phyloP scores from a whole-genome alignment of 2,329 filamentous ascomycete genomes.

The Monilinia fructigena region DNA sequence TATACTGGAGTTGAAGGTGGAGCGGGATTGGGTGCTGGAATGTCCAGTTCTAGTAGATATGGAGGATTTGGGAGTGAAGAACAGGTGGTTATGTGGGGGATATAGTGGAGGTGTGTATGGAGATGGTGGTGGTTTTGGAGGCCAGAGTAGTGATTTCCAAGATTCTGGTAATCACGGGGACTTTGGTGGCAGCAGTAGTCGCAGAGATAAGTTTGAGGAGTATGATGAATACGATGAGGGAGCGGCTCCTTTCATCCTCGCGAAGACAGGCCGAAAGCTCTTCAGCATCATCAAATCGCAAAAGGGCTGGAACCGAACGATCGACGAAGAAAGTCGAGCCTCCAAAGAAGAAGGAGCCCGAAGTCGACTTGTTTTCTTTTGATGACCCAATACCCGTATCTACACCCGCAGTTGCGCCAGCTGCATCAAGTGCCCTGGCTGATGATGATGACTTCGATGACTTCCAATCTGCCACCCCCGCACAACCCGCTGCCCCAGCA shows the following conservation, averaged over 20 bases:
- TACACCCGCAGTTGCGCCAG: constrained; percentile 45
- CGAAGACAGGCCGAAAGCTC: constrained; percentile 36
- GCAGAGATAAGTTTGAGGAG: constrained; percentile 83
- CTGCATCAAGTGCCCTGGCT: constrained; percentile 43
- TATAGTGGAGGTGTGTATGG: constrained; percentile 79
- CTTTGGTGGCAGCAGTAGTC: constrained; percentile 40
- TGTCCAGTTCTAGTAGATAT: constrained; percentile 53
- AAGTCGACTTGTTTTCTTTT: constrained; percentile 89
- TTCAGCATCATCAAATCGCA: constrained; percentile 31
- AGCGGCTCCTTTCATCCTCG: constrained; percentile 50
- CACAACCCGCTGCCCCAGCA: constrained; percentile 46
- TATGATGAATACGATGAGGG: constrained; percentile 96
- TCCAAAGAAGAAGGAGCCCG: constrained; percentile 81
- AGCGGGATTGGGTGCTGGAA: constrained; percentile 54
- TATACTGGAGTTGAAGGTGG: constrained; percentile 93
- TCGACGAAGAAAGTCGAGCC: constrained; percentile 64
- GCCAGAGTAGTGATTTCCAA: constrained; percentile 69
- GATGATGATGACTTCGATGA: constrained; percentile 92
- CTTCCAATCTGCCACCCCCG: constrained; percentile 81
- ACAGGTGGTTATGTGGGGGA: constrained; percentile 62
- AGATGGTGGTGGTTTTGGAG: constrained; percentile 92
- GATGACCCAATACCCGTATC: constrained; percentile 65
- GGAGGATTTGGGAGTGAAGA: constrained; percentile 88
- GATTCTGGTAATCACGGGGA: constrained; percentile 46
- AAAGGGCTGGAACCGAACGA: constrained; percentile 47